Evolutionary conservation across 805 yeast species (phyloP).

Genomic region (Yarrowia osloensis): DNA sequence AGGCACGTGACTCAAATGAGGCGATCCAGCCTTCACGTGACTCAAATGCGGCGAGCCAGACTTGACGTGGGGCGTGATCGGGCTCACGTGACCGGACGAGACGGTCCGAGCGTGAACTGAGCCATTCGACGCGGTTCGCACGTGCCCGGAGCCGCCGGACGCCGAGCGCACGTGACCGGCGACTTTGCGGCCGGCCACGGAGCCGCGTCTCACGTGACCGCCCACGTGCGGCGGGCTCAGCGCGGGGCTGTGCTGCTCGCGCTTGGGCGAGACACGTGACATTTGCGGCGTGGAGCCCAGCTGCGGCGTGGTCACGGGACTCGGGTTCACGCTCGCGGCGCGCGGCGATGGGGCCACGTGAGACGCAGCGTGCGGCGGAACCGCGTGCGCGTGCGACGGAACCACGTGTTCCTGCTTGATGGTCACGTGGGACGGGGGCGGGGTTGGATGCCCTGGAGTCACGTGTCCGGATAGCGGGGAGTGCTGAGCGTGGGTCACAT

Average conservation of each 20-base stretch:
- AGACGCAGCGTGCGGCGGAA: too few relatives aligned
- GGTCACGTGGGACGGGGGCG: neutral
- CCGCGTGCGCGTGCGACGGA: too few relatives aligned
- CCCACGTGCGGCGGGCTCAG: neutral
- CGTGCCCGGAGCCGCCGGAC: neutral
- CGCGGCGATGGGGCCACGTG: too few relatives aligned
- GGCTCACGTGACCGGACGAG: neutral
- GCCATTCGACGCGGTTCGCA: neutral
- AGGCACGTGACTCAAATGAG: neutral
- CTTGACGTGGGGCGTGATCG: neutral
- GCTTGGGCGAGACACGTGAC: neutral
- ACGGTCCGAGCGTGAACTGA: too few relatives aligned
- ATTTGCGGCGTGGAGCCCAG: neutral
- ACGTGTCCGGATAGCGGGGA: neutral
- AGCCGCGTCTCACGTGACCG: neutral
- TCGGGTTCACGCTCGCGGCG: slow-evolving; percentile 5
- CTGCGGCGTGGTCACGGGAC: slow-evolving; percentile 22
- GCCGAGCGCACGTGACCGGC: neutral
- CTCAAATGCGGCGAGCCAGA: neutral
- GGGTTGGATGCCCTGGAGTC: neutral
- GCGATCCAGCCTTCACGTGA: neutral
- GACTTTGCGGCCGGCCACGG: neutral
- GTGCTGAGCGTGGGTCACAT: neutral
- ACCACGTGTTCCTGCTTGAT: slow-evolving; percentile 11
- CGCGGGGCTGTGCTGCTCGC: neutral